Evolutionary conservation across 2,329 filamentous ascomycete genomes (phyloP), one percentile per base, ranked within the genome.

Genomic region (Sporothrix luriei): DNA sequence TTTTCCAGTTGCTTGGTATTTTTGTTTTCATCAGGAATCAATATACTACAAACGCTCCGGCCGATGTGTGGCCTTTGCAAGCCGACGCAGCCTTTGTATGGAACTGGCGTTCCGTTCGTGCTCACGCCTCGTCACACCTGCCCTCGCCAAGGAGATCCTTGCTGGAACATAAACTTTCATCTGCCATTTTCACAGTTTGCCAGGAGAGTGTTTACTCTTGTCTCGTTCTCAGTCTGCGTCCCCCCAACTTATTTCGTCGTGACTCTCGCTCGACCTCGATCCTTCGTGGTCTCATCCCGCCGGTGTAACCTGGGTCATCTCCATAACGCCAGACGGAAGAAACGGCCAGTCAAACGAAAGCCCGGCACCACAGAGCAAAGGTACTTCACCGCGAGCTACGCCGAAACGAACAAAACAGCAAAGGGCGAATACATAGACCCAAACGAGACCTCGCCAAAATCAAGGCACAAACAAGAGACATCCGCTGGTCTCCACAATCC

Each of bases 391-490:
- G 48, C n/a, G 48, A 21, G 19, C 48, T n/a, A 49, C 19, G 48
- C 19, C 16, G 48, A 49, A 49, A 49, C 19, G 46, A n/a, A 49
- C 19, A 49, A 49, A 21, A 2, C 2, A 1, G 46, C n/a, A 62
- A 21, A n/a, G 46, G 49, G 9, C 13, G 14, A 54, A 54, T 3
- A 26, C n/a, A 52, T 21, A 43, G 1, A 38, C 16, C 29, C 21
- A 46, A 24, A 61, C 21, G 43, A 62, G 57, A 26, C 57, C 57
- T 62, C 57, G 57, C 57, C 57, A 62, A 54, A 62, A 46, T 43
- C 57, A 46, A 62, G 57, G 57, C 57, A 62, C 57, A 61, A 38
- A 62, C 43, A 61, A 46, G 57, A 62, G 38, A 62, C 57, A 62
- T 46, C 57, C 38, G 57, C 57, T 21, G 57, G 26, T 62, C 57